Base-by-base conservation (phyloP, 2,329 filamentous ascomycete genomes). In the Trichoderma endophyticum region DNA sequence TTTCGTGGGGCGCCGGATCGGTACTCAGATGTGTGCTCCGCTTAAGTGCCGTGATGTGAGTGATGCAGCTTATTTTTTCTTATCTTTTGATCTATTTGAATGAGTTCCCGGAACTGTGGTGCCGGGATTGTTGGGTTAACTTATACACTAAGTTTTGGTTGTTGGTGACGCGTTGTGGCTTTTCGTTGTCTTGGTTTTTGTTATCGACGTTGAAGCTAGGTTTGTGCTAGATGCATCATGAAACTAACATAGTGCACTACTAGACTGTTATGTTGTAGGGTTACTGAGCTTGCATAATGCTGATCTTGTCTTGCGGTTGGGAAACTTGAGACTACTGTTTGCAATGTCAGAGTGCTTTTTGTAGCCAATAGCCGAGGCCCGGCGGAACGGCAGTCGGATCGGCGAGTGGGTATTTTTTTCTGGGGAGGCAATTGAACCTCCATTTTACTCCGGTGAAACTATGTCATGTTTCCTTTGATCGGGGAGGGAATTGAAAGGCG, bases 1-100 rank as follows among this genome's bases (percentile, higher is more conserved):
- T 51, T 28, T 34, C 48, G 56, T 48, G 66, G 56, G 66, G 28
- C 28, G n/a, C 54, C n/a, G 56, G 26, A 26, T 59, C 66, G 66
- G 66, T 30, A 36, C 18, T 70, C 66, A 70, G 57, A 70, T 70
- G 66, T 70, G 57, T 18, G 60, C 28, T 70, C 66, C 66, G 66
- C 14, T 26, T 24, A 21, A 51, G 48, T 51, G 48, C 48, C 48
- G 43, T 59, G 30, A 9, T 28, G 2, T 28, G 32, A 34, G 11
- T 12, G 15, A 18, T 30, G 54, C 28, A 12, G 28, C 28, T 60
- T 21, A 14, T 12, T 60, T n/a, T 56, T 15, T 6, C 48, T 24
- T 51, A 24, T 51, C n/a, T 24, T 12, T 51, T 51, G n/a, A 11
- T 51, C 12, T 51, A 12, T 0, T 24, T 51, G 3, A 48, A 21